Evolutionary conservation across 1,284 basidiomycete species (phyloP), one percentile per base, ranked within the genome.

Genomic region (Butyriboletus appendiculatus): DNA sequence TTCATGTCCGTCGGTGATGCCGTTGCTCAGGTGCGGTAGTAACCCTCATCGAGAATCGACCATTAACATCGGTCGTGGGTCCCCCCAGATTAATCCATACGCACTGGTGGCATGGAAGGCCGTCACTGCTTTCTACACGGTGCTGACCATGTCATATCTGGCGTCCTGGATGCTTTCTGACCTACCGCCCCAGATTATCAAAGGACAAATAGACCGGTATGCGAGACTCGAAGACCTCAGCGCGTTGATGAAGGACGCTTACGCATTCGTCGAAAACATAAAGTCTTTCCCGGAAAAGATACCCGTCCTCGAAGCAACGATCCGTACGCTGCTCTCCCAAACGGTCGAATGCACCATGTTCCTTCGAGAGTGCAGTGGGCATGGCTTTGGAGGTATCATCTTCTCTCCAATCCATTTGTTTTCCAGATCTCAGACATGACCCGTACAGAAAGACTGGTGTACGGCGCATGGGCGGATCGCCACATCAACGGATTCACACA

Each of bases 311-410:
- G 66, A 73, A 39, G 52, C 58, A 39, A 62, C 56, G n/a, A 62
- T 74, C 45, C 56, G 53, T 9, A 49, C 53, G 1, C 55, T 74
- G 16, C 37, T 68, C 4, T 59, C 61, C 6, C 71, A 72, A 47
- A 73, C 70, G 0, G 56, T 72, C 1, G 70, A 74, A 58, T 73
- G 71, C 18, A 65, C 54, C 22, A 62, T 72, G 49, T 73, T 73
- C 48, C 58, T 73, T 46, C 64, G 63, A 8, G 72, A 73, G 53
- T 74, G 66, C 39, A 63, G 56, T 41, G 64, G 66, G 0, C 55
- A 65, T 48, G 69, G 71, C 7, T 73, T 74, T 37, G 59, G 60
- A 53, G 57, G 72, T 73, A 56, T 11, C 44, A 18, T 39, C 4
- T 32, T 37, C 15, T 26, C 16, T 30, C 24, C 2, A 2, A 0